Evolutionary conservation across 768 basidiomycete genomes (phyloP).

Genomic region (Dioszegia crocea): DNA sequence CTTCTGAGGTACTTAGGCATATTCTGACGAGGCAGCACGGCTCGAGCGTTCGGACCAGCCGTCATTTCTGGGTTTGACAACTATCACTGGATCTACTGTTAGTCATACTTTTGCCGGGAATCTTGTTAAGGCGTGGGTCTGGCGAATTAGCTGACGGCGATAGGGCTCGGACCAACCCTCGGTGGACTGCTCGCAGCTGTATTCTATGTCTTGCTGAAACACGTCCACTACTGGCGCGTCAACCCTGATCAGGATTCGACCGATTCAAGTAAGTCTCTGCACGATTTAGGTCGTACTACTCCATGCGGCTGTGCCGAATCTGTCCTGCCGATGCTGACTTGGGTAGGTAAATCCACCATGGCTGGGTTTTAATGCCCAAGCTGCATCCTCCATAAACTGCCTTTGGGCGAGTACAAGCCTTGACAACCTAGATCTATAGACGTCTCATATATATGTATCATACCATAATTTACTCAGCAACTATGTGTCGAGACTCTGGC

Average conservation of each 20-base stretch:
- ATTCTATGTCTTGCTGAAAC: conserved; percentile 61
- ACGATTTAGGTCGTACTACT: too few species aligned
- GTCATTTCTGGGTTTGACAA: conserved; percentile 30
- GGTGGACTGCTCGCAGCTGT: conserved; percentile 62
- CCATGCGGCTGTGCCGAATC: too few species aligned
- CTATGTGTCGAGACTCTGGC: too few species aligned
- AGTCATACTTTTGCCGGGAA: conserved; percentile 2
- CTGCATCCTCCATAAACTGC: too few species aligned
- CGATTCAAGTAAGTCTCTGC: conserved; percentile 46
- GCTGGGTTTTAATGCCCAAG: neutral
- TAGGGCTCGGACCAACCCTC: conserved; percentile 63
- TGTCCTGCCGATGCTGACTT: neutral
- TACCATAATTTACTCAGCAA: too few species aligned
- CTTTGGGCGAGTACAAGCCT: too few species aligned
- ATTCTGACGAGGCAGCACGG: conserved; percentile 32
- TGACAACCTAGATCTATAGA: too few species aligned
- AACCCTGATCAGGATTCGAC: conserved; percentile 56
- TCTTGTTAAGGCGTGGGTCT: too few species aligned
- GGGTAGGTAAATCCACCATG: conserved; percentile 1
- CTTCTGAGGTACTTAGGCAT: neutral
- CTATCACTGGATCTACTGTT: conserved; percentile 46
- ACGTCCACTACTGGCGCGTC: conserved; percentile 50
- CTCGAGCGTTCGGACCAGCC: conserved; percentile 45
- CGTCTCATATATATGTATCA: too few species aligned
- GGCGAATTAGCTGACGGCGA: neutral